A percentile compares a stretch with the other conserved stretches of the same genome.
These are phyloP conservation scores for Cetradonia linearis DNA, from an alignment of 495 filamentous ascomycete genomes.

Conservation along the genomic window DNA sequence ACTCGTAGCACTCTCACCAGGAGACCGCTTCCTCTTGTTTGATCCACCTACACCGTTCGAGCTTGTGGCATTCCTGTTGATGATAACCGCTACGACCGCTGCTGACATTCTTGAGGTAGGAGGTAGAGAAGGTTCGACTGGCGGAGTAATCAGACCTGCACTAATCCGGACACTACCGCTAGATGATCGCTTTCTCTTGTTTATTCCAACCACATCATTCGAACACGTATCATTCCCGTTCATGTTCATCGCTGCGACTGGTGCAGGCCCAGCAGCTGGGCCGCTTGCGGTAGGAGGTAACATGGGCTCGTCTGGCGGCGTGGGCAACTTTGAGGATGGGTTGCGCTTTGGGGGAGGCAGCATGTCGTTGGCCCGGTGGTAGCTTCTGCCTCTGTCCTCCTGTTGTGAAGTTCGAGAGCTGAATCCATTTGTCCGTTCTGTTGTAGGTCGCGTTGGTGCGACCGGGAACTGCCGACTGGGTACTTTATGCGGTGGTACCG, in stretches of 20 bases:
- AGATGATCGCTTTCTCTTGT: background rate
- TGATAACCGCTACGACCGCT: background rate
- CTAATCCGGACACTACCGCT: background rate
- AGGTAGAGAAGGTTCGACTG: background rate
- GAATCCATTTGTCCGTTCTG: background rate
- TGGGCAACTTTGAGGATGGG: background rate
- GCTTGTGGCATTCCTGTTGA: background rate
- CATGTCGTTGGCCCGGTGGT: background rate
- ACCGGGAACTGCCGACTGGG: background rate
- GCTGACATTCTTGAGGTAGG: no score
- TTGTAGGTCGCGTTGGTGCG: background rate
- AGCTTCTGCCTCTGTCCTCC: background rate
- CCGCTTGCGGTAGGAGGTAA: background rate
- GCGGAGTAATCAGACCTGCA: background rate
- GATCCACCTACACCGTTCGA: background rate
- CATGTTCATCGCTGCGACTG: background rate
- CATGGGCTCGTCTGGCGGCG: background rate
- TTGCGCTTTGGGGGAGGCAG: background rate
- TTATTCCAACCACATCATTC: background rate
- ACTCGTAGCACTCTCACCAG: background rate
- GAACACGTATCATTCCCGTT: background rate
- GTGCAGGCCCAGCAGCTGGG: background rate
- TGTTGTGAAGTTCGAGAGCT: background rate
- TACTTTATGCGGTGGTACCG: background rate
- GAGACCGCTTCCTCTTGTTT: background rate